Evolutionary conservation across 1,284 basidiomycete species (phyloP), one percentile per base, ranked within the genome.

Genomic region (Coniferiporia weirii): DNA sequence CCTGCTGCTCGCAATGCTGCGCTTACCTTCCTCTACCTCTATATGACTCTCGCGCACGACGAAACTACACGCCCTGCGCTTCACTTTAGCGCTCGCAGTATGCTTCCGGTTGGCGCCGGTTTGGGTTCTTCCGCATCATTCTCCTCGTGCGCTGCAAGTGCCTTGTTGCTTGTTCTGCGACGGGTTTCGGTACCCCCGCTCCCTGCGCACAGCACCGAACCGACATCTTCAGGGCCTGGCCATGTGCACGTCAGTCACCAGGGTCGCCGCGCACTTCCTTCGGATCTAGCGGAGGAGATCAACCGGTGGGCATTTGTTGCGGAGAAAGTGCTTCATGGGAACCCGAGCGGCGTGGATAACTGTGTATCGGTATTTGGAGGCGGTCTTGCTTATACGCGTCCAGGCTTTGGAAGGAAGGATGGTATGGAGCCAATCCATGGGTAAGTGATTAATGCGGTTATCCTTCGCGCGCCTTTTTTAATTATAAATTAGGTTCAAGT

Each of bases 81-180:
- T 71, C 86, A 89, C 59, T 90, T 96, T 69, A 83, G 87, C 35
- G 82, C 89, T 45, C 93, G 96, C 52, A 90, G 95, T 44, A 91
- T 93, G n/a, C 82, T 99, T 9, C 97, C 97, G n/a, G 90, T 99
- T 63, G 91, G 94, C n/a, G 97, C 97, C 7, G 97, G 97, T 45
- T 86, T 99, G 50, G 97, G 97, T 34, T 98, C 96, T 13, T 98
- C 94, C 20, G 97, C 97, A 1, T 95, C 97, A 6, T 97, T 91
- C 75, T 96, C 93, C 4, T 84, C 88, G 13, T 97, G 95, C 70
- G 77, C 92, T 45, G 87, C 94, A 3, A 87, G 91, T 0, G 78
- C 93, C 3, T 77, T 98, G 49, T 82, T 98, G 50, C 78, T 95
- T n/a, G 75, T 86, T 5, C 79, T 83, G 68, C 75, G 76, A 53